Conservation (phyloP, 306 rosid species). For the Cajanus cajan region DNA sequence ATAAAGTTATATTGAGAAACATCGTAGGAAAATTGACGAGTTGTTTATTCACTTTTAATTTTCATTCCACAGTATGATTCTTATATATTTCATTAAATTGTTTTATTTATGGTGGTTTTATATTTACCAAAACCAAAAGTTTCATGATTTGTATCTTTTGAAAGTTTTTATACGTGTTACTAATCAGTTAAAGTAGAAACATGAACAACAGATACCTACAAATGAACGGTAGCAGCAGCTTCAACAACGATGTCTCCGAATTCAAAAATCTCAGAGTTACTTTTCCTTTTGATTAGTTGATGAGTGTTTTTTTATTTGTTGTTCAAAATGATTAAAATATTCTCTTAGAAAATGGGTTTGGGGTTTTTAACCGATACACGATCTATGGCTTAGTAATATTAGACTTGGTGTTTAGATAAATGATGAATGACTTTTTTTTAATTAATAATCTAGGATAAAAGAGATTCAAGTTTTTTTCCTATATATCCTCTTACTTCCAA, state of each 20-base stretch:
- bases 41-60: slow-evolving; percentile 40
- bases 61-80: slow-evolving; percentile 11
- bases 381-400: too few relatives aligned
- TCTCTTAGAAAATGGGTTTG: too few relatives aligned
- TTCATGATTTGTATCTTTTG: slow-evolving; percentile 26
- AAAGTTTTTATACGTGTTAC: slow-evolving; percentile 41
- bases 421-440: too few relatives aligned
- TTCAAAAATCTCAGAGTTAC: slow-evolving; percentile 66
- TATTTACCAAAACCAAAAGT: too few relatives aligned
- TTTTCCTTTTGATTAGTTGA: slow-evolving; percentile 90
- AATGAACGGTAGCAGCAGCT: slow-evolving; percentile 63
- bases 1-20: too few relatives aligned
- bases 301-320: slow-evolving; percentile 42
- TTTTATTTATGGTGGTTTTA: not conserved
- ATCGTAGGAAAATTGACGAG: slow-evolving; percentile 31
- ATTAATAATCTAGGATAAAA: too few relatives aligned
- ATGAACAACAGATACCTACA: slow-evolving; percentile 54
- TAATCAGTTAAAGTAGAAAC: slow-evolving; percentile 74
- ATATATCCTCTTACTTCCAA: too few relatives aligned
- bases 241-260: slow-evolving; percentile 71
- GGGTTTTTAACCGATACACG: too few relatives aligned
- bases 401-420: too few relatives aligned
- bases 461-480: too few relatives aligned
- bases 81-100: slow-evolving; percentile 1
- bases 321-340: slow-evolving; percentile 47